phyloP scores from a whole-genome alignment of 2,329 filamentous ascomycete species.

The Apiospora pterosperma region DNA sequence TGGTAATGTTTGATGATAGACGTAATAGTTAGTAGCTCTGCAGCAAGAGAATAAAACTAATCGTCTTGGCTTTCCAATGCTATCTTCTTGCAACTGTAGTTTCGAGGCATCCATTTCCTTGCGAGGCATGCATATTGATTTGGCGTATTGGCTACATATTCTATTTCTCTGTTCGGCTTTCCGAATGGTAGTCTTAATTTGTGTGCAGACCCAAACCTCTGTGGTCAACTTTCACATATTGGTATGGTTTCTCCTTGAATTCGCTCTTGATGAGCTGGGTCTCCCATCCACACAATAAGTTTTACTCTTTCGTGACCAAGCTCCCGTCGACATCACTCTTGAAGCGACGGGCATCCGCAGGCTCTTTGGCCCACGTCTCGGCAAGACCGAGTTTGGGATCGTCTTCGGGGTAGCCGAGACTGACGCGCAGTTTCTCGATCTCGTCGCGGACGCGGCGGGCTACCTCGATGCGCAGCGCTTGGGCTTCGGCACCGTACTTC shows the following conservation, averaged over 20 bases:
- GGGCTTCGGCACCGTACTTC: slow-evolving; percentile 69
- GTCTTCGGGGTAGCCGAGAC: slow-evolving; percentile 73
- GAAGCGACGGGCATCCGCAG: slow-evolving; percentile 36
- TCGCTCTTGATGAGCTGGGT: not conserved
- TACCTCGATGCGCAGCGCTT: slow-evolving; percentile 74
- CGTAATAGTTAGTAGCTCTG: slow-evolving; percentile 2
- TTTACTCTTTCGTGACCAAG: slow-evolving; percentile 34
- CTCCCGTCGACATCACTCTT: slow-evolving; percentile 54
- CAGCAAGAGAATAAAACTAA: not conserved
- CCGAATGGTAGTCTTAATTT: not conserved
- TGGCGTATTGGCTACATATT: not conserved
- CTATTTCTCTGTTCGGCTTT: not conserved
- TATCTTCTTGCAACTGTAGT: not conserved
- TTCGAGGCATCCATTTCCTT: not conserved
- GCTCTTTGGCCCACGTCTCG: slow-evolving; percentile 71
- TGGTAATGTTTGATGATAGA: slow-evolving; percentile 6
- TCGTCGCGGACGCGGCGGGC: slow-evolving; percentile 74
- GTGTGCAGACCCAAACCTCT: not conserved
- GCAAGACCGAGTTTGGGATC: slow-evolving; percentile 73
- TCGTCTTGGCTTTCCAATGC: not conserved
- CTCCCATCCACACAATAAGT: not conserved
- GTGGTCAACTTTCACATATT: not conserved
- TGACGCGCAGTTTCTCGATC: slow-evolving; percentile 72
- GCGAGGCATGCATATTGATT: not conserved
- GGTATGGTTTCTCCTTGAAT: not conserved